These are phyloP conservation scores for Chytridium lagenaria DNA, from an alignment of 371 early-diverging fungal species.

Conservation along the genomic window DNA sequence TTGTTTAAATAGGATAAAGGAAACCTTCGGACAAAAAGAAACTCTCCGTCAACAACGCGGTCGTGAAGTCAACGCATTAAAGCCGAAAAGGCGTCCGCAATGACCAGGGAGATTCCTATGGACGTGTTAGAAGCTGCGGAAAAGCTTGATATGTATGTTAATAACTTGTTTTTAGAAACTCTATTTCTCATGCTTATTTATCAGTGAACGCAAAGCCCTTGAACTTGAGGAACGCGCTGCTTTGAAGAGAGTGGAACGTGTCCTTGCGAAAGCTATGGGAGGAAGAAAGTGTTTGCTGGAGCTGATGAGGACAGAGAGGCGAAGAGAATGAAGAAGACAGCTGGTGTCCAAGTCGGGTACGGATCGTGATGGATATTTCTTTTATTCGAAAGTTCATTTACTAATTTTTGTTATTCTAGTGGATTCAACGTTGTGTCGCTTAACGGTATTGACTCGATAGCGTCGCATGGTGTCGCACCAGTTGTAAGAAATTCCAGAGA, in stretches of 20 bases:
- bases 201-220: neutral
- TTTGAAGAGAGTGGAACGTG: neutral
- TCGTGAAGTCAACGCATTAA: constrained; percentile 26
- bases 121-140: constrained; percentile 27
- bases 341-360: neutral
- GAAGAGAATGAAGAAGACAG: neutral
- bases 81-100: constrained; percentile 23
- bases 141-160: constrained; percentile 12
- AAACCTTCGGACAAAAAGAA: neutral
- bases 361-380: neutral
- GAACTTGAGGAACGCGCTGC: neutral
- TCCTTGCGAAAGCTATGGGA: neutral
- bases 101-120: constrained; percentile 20
- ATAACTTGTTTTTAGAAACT: neutral
- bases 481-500: constrained; percentile 18
- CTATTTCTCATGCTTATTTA: neutral
- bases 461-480: constrained; percentile 2
- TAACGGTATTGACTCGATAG: neutral
- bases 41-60: constrained; percentile 23
- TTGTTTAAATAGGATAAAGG: constrained; percentile 15
- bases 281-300: neutral
- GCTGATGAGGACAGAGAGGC: neutral
- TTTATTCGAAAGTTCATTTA: neutral
- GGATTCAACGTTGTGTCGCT: constrained; percentile 28
- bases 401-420: neutral